Conservation (phyloP, 2,329 filamentous ascomycete species). For the Colletotrichum caudatum region DNA sequence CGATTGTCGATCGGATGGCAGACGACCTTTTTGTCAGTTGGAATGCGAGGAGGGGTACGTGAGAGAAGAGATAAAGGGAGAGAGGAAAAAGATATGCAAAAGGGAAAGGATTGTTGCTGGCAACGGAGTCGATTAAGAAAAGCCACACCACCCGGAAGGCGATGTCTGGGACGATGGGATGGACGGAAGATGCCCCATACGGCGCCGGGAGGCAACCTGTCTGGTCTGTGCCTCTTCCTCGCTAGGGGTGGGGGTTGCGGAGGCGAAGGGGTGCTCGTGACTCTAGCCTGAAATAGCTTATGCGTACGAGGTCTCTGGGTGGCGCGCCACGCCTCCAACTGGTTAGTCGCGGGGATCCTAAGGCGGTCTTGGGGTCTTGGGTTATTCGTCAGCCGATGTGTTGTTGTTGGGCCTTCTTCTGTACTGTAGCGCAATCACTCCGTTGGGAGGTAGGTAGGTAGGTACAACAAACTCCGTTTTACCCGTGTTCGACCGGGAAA, state of each 20-base stretch:
- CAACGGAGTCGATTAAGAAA: background rate
- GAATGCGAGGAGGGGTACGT: background rate
- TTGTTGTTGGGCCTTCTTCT: conserved; percentile 8
- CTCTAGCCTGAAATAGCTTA: conserved; percentile 37
- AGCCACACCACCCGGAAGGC: conserved; percentile 25
- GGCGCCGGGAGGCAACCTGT: conserved; percentile 23
- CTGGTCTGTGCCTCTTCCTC: conserved; percentile 4
- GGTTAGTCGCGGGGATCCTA: conserved; percentile 9
- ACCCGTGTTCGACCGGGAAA: conserved; percentile 2
- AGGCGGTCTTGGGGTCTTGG: background rate
- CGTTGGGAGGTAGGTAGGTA: background rate
- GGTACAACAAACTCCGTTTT: background rate
- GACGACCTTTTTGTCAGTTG: background rate
- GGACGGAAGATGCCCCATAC: conserved; percentile 27
- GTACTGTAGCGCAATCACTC: background rate
- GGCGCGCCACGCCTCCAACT: conserved; percentile 12
- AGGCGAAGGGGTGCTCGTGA: conserved; percentile 34
- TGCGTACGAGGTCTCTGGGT: conserved; percentile 39
- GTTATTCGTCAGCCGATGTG: background rate
- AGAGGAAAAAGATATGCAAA: background rate
- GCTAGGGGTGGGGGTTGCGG: conserved; percentile 20
- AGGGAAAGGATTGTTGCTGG: background rate
- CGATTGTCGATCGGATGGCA: background rate
- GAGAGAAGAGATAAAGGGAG: background rate
- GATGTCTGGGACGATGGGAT: conserved; percentile 26